Evolutionary conservation across 2,329 filamentous ascomycete genomes (phyloP), one percentile per base, ranked within the genome.

Genomic region (Fusarium sambucinum): DNA sequence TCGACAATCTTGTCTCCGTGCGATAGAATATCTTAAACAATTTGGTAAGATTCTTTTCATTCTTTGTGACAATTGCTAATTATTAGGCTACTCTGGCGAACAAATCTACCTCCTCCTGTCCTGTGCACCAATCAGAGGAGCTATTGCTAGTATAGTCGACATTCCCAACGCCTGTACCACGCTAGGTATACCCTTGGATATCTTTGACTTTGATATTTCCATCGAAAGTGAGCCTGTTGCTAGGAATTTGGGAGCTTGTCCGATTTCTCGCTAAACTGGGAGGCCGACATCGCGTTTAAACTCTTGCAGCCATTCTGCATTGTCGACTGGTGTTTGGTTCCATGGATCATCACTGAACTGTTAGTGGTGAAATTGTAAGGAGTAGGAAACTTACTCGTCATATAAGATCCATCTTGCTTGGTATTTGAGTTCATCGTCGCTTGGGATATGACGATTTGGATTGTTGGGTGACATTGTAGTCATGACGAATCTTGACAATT

Each of bases 141-240:
- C 96, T 75, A 87, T 97, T 52, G 94, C 93, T 2, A 94, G 94
- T 0, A 91, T 97, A 58, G 94, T 97, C 11, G 93, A 97, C 78
- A 92, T 97, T 48, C 94, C 94, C 0, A 97, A 97, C 76, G 92
- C 92, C 1, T 97, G 94, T 76, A 97, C 94, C 6, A 97, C 94
- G 0, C 82, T 97, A 61, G 94, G 93, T 0, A 77, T 97, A 55
- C 94, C 94, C 1, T 93, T 97, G 84, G 94, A 97, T 80, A 96
- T 97, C 54, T 97, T 97, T 74, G 92, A 96, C 75, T 97, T 97
- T 79, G 94, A 97, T 76, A 95, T 97, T 70, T 87, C 89, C 46
- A 92, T 93, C 85, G 57, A 83, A 83, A 70, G 41, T 16, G 7
- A 83, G 12, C 68, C 85, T 9, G 87, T 86, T 21, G 73, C 69